Evolutionary conservation across 1,284 basidiomycete genomes (phyloP).

Genomic region (Wallemia hederae): DNA sequence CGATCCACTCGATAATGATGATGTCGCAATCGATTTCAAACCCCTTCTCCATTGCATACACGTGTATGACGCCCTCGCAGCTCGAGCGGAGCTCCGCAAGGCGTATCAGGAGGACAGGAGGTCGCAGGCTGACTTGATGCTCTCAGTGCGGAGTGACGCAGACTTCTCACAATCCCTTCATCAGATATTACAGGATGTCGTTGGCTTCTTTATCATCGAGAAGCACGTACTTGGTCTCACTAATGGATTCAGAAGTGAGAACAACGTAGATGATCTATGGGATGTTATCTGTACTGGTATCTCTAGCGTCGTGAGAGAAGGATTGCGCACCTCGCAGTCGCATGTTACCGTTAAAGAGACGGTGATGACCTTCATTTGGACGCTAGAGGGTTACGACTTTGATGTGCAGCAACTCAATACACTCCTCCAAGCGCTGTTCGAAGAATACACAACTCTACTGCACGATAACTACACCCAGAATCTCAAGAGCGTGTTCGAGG

Average conservation of each 20-base stretch:
- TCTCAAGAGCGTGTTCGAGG: constrained; percentile 39
- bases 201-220: constrained; percentile 98
- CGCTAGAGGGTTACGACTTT: constrained; percentile 72
- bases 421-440: constrained; percentile 62
- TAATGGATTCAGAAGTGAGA: constrained; percentile 31
- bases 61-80: constrained; percentile 74
- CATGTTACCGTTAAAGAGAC: constrained; percentile 62
- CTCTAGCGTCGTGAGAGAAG: constrained; percentile 39
- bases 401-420: constrained; percentile 53
- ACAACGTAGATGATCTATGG: constrained; percentile 90
- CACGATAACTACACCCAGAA: constrained; percentile 52
- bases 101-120: constrained; percentile 85
- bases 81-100: constrained; percentile 56
- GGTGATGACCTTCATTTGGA: constrained; percentile 65
- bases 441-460: constrained; percentile 59
- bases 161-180: constrained; percentile 17
- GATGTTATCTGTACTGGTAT: constrained; percentile 56
- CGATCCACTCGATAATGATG: constrained; percentile 49
- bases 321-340: constrained; percentile 45
- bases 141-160: constrained; percentile 28
- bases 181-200: constrained; percentile 59
- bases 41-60: constrained; percentile 92
- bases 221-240: constrained; percentile 71
- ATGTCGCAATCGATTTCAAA: constrained; percentile 66
- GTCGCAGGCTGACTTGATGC: constrained; percentile 88